Percentiles rank a stretch among this genome's conserved stretches.
Evolutionary conservation across 1,284 basidiomycete genomes (phyloP).

Genomic region (Rhodotorula sp.): DNA sequence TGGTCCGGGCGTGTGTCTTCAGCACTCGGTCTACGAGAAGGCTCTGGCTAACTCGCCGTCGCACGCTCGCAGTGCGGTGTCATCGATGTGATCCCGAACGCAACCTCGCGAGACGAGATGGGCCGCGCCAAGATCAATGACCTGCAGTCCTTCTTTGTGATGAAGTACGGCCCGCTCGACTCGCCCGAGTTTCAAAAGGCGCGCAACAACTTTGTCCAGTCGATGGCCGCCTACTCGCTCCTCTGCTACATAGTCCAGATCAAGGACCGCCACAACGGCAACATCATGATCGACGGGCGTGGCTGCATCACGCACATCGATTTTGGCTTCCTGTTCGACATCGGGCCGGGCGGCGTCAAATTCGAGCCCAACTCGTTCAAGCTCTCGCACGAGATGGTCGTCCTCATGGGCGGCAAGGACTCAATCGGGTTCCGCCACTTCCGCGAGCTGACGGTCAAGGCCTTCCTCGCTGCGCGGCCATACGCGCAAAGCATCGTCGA

Average conservation of each 20-base stretch:
- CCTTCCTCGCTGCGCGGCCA: conserved; percentile 90
- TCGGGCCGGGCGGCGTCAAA: conserved; percentile 78
- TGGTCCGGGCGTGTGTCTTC: conserved; percentile 78
- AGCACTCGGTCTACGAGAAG: not conserved
- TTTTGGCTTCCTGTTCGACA: conserved; percentile 98
- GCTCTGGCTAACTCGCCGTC: too few species aligned
- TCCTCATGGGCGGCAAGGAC: conserved; percentile 91
- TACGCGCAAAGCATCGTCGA: conserved; percentile 86
- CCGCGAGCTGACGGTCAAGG: conserved; percentile 90
- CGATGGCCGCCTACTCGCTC: conserved; percentile 99
- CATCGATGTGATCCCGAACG: conserved; percentile 97
- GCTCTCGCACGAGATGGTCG: conserved; percentile 95
- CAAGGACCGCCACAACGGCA: conserved; percentile 97
- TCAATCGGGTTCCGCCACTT: conserved; percentile 93
- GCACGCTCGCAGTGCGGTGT: conserved; percentile 76
- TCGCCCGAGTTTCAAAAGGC: conserved; percentile 89
- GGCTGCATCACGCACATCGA: conserved; percentile 96
- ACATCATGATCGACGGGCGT: conserved; percentile 98
- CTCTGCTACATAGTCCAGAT: conserved; percentile 97
- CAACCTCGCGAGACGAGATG: conserved; percentile 99
- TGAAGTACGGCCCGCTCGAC: conserved; percentile 88
- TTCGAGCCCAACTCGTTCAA: conserved; percentile 98
- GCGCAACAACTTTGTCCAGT: conserved; percentile 94
- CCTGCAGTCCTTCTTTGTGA: conserved; percentile 88
- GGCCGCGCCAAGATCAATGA: conserved; percentile 98